Conservation (phyloP, 371 early-diverging fungal genomes). For the Syncephalastrum monosporum region DNA sequence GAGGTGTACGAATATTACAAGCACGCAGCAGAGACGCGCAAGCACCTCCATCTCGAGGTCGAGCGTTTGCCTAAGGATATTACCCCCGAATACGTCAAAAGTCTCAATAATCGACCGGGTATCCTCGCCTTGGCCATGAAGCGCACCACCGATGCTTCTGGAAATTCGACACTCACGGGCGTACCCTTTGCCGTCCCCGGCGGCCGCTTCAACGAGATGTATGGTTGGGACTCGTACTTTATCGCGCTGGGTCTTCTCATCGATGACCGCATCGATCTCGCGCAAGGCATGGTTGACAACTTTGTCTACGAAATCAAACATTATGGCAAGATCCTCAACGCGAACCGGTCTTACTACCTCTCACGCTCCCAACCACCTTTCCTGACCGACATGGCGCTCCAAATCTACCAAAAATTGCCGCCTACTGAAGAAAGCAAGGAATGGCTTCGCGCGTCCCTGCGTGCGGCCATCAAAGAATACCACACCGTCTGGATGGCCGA, state of each 20-base stretch:
- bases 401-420: conserved; percentile 68
- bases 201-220: conserved; percentile 98
- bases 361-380: conserved; percentile 97
- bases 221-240: conserved; percentile 98
- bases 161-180: conserved; percentile 60
- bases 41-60: conserved; percentile 80
- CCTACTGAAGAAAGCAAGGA: conserved; percentile 57
- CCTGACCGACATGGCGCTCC: conserved; percentile 92
- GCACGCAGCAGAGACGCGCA: conserved; percentile 59
- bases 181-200: conserved; percentile 97
- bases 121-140: conserved; percentile 84
- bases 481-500: conserved; percentile 85
- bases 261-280: conserved; percentile 82
- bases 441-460: conserved; percentile 77
- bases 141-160: conserved; percentile 48
- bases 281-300: conserved; percentile 94
- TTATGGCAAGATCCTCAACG: conserved; percentile 97
- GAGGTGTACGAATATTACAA: conserved; percentile 81
- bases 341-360: conserved; percentile 95
- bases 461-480: conserved; percentile 91
- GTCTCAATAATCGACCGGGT: conserved; percentile 87
- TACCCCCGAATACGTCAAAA: conserved; percentile 88
- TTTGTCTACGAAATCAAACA: conserved; percentile 94
- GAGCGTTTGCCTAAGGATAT: conserved; percentile 83
- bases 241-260: conserved; percentile 86